Conservation (phyloP, 1,284 basidiomycete genomes). For the Malassezia yamatoensis region DNA sequence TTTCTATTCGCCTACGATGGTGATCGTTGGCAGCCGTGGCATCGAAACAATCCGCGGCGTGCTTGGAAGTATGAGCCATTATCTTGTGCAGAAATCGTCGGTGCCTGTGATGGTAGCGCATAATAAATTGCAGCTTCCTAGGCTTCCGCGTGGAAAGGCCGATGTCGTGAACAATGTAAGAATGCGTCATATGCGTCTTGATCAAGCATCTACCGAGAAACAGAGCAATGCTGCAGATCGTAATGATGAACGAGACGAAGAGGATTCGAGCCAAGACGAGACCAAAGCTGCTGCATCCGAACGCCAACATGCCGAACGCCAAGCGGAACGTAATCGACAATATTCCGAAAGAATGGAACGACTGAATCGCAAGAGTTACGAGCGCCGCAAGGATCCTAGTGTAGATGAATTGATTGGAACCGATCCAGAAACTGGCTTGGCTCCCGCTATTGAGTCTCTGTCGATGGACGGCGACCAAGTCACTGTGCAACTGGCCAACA, state of each 20-base stretch:
- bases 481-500: not conserved
- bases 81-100: slow-evolving; percentile 82
- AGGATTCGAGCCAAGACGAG: slow-evolving; percentile 5
- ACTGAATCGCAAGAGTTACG: slow-evolving; percentile 16
- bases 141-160: slow-evolving; percentile 38
- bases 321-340: not conserved
- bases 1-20: slow-evolving; percentile 77
- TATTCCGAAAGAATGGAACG: slow-evolving; percentile 12
- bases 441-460: not conserved
- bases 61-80: slow-evolving; percentile 92
- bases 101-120: slow-evolving; percentile 70
- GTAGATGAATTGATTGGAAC: not conserved
- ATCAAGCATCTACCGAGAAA: slow-evolving; percentile 44
- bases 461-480: not conserved
- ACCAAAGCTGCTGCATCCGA: not conserved
- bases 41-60: slow-evolving; percentile 82
- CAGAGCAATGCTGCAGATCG: slow-evolving; percentile 19
- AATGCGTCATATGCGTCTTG: slow-evolving; percentile 38
- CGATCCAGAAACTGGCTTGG: not conserved
- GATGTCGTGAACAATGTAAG: slow-evolving; percentile 43
- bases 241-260: slow-evolving; percentile 3
- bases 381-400: slow-evolving; percentile 6
- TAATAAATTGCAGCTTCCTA: slow-evolving; percentile 38
- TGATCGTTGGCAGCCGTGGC: slow-evolving; percentile 89
- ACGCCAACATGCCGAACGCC: not conserved